These are phyloP conservation scores for Cystobasidium tubakii DNA, from an alignment of 768 basidiomycete species.

Conservation along the genomic window DNA sequence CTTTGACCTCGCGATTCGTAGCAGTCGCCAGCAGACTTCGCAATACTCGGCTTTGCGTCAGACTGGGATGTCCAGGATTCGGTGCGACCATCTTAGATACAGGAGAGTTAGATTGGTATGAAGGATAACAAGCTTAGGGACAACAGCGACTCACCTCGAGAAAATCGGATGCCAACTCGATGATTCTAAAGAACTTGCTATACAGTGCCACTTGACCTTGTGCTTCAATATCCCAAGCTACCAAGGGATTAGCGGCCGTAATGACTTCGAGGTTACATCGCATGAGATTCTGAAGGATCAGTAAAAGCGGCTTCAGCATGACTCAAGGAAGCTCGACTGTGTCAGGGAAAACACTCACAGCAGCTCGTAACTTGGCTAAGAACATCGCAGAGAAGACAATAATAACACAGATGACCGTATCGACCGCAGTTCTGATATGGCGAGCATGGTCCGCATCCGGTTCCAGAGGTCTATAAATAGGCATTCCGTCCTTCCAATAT, in stretches of 20 bases:
- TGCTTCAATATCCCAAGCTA: constrained; percentile 7
- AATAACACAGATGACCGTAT: constrained; percentile 32
- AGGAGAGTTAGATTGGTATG: no score
- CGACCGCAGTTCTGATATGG: constrained; percentile 26
- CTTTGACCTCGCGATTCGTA: constrained; percentile 8
- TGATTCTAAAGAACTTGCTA: constrained; percentile 33
- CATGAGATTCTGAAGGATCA: constrained; percentile 21
- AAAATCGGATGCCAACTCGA: constrained; percentile 32
- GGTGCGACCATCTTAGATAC: constrained; percentile 33
- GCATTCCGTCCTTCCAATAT: constrained; percentile 33
- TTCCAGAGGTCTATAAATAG: constrained; percentile 30
- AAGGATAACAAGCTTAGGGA: not conserved
- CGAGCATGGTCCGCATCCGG: constrained; percentile 30
- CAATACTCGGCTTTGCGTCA: constrained; percentile 30
- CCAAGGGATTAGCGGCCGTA: constrained; percentile 7
- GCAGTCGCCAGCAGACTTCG: constrained; percentile 20
- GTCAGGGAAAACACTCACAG: not conserved
- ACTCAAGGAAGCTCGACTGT: not conserved
- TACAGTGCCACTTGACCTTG: constrained; percentile 21
- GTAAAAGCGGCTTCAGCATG: not conserved
- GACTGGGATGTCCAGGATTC: constrained; percentile 28
- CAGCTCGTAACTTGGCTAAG: constrained; percentile 26
- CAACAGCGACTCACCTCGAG: constrained; percentile 1
- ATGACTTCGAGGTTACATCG: constrained; percentile 21
- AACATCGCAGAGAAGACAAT: constrained; percentile 35